Percentiles rank a stretch among this genome's conserved stretches.
Conservation (phyloP, 2,329 filamentous ascomycete genomes). For the Fusarium drepaniforme region DNA sequence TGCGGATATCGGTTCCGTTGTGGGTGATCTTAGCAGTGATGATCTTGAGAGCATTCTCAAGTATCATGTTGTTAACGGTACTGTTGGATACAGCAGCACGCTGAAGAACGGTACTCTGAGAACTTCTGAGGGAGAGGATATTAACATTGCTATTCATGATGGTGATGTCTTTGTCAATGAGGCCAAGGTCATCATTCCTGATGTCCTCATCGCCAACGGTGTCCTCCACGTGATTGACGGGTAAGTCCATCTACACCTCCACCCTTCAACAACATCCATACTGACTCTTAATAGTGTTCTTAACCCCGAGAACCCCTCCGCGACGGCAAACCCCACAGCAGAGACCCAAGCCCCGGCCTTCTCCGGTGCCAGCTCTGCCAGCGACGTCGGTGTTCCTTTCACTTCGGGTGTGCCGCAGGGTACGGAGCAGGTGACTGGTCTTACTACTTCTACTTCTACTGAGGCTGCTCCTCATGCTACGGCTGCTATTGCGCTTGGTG, state of each 20-base stretch:
- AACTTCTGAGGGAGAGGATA: slow-evolving; percentile 45
- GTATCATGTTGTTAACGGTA: slow-evolving; percentile 72
- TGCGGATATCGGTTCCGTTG: slow-evolving; percentile 62
- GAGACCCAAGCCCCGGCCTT: slow-evolving; percentile 63
- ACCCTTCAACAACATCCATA: no score
- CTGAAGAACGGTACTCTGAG: slow-evolving; percentile 42
- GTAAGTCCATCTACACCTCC: slow-evolving; percentile 49
- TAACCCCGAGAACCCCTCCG: slow-evolving; percentile 52
- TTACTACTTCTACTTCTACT: slow-evolving; percentile 27
- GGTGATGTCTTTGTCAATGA: slow-evolving; percentile 50
- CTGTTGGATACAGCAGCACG: slow-evolving; percentile 52
- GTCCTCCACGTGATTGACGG: slow-evolving; percentile 70
- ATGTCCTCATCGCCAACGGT: slow-evolving; percentile 66
- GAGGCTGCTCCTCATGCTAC: slow-evolving; percentile 40
- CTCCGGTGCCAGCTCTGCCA: slow-evolving; percentile 61
- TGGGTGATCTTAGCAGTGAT: slow-evolving; percentile 57
- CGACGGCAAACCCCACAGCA: slow-evolving; percentile 49
- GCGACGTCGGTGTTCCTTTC: slow-evolving; percentile 61
- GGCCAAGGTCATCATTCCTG: slow-evolving; percentile 60
- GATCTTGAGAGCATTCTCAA: slow-evolving; percentile 64
- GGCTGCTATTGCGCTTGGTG: slow-evolving; percentile 41
- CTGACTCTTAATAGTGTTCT: slow-evolving; percentile 60
- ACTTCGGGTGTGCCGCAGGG: slow-evolving; percentile 60
- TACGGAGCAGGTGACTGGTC: slow-evolving; percentile 28
- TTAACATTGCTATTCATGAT: slow-evolving; percentile 58